Base-by-base conservation (phyloP, 345 rosid genomes). In the Chamaenerion angustifolium region DNA sequence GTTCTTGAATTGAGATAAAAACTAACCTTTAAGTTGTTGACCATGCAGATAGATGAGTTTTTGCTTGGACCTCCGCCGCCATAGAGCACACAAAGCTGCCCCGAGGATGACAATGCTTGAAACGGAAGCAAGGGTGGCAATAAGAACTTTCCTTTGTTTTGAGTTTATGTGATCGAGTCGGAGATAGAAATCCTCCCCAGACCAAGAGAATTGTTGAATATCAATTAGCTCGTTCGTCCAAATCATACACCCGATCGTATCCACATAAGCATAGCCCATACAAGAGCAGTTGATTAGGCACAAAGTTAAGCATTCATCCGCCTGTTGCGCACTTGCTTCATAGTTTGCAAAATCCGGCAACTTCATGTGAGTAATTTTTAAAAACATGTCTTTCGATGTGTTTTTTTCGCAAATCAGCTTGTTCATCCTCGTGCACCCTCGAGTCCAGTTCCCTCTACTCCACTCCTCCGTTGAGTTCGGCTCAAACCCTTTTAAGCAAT, bases 401-500 rank as follows among this genome's bases (percentile, higher is more conserved):
- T 46, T 52, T 54, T 43, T 61, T 56, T 42, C 68, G 59, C 25
- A 60, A 40, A 10, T 17, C 16, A 57, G 19, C 13, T 27, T 16
- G 0, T n/a, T 40, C 43, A 61, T 50, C 60, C 66, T 65, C 1
- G 15, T 45, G 55, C 74, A 73, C 4, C 71, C 71, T 17, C 51
- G 56, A 2, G 58, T 50, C 40, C 64, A 55, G 49, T 61, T 64
- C 43, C 66, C 52, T 17, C 37, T 11, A n/a, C 25, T 43, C 77
- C 66, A 60, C 41, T 48, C 55, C 11, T 18, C 14, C 0, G 12
- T n/a, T 9, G 45, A 46, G 42, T 46, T 64, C 3, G 81, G 81
- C 21, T 56, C 52, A 37, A 65, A 76, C 2, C 77, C 77, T 4
- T 48, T 43, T n/a, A 72, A 42, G 40, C 77, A 76, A 1, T 1